Conservation (phyloP, 2,329 filamentous ascomycete genomes). For the Endocalyx cinctus region DNA sequence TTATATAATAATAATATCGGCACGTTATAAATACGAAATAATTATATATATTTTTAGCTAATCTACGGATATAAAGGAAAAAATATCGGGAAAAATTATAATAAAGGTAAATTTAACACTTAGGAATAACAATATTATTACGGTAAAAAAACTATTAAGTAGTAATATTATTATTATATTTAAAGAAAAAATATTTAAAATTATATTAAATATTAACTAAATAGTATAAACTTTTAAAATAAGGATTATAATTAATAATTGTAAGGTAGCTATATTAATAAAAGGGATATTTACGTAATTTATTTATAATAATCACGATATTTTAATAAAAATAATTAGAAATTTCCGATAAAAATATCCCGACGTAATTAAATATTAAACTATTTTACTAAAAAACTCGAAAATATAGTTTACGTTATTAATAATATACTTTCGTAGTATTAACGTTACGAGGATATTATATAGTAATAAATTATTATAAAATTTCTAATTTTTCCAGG, state of each 20-base stretch:
- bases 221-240: constrained; percentile 1
- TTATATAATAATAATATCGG: not conserved
- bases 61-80: not conserved
- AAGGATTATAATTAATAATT: constrained; percentile 2
- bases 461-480: not conserved
- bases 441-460: no score
- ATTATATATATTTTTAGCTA: not conserved
- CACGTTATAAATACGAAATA: constrained; percentile 1
- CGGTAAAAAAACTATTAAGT: no score
- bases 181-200: no score
- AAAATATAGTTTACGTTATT: not conserved
- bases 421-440: not conserved
- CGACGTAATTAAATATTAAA: constrained; percentile 2
- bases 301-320: constrained; percentile 1
- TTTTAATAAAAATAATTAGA: constrained; percentile 1
- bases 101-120: constrained; percentile 4
- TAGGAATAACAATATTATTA: constrained; percentile 4
- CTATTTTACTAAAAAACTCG: not conserved
- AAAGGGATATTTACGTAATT: constrained; percentile 1
- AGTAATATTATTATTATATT: no score
- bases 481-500: not conserved
- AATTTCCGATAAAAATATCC: constrained; percentile 4
- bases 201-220: no score
- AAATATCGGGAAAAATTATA: not conserved
- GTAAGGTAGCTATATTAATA: constrained; percentile 1